Base-by-base conservation (phyloP, 192 early-diverging fungal species). In the Entomortierella parvispora region DNA sequence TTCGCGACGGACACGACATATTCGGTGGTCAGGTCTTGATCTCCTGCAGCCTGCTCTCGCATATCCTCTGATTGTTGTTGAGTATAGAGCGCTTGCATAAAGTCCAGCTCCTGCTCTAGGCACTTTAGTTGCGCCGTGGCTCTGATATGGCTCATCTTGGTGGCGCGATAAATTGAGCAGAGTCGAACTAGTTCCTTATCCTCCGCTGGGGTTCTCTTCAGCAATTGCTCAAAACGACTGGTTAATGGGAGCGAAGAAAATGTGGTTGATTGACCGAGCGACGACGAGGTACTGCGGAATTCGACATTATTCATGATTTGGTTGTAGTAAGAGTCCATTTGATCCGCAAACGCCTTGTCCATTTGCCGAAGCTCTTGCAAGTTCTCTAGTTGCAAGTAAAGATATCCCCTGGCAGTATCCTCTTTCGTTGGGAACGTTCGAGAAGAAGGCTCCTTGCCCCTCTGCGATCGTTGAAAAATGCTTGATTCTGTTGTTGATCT, bases 111-210 rank as follows among this genome's bases (percentile, higher is more conserved):
- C 3, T 63, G 52, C 48, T 77, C 74, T 1, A 77, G 47, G 3
- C 52, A 68, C 48, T 68, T 67, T 34, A 77, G 74, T 17, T 77
- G 74, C 1, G 74, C 74, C 40, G 68, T 47, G 20, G 61, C 74
- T 2, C 74, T 58, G 12, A 77, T 68, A 44, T 77, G 74, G n/a
- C 53, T 63, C 74, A 77, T 77, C 49, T 77, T 77, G 33, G 74
- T 77, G 23, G 74, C 74, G 34, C 74, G 65, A 40, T 77, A 77
- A 8, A 60, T 68, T 0, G 74, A 77, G 20, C 74, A 77, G 20
- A 77, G 48, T 7, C 66, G 54, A 1, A 77, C 61, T 5, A 77
- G 60, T 18, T 68, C 66, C 23, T 64, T 53, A 20, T 77, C 74
- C 9, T 77, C 47, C 2, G 15, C 29, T 14, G 66, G 61, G 34